Evolutionary conservation across 2,329 filamentous ascomycete species (phyloP).

Genomic region (Cercospora zeina): DNA sequence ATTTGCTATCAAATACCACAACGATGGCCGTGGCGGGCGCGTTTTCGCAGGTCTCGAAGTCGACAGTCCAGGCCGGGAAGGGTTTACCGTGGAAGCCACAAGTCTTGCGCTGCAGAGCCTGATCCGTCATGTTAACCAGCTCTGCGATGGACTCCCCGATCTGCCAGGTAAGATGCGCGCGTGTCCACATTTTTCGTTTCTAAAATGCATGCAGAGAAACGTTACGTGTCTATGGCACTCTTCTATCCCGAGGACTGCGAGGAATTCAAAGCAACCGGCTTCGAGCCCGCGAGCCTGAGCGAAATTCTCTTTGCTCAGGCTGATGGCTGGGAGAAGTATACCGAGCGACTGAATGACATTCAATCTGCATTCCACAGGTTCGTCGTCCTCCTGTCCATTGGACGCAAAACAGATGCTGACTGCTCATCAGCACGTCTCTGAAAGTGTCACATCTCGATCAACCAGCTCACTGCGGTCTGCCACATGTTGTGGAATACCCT

Average conservation of each 20-base stretch:
- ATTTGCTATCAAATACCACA: slow-evolving; percentile 50
- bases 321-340: slow-evolving; percentile 44
- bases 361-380: slow-evolving; percentile 47
- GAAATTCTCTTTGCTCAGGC: slow-evolving; percentile 43
- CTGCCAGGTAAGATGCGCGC: slow-evolving; percentile 45
- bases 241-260: slow-evolving; percentile 47
- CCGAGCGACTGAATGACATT: slow-evolving; percentile 38
- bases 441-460: slow-evolving; percentile 28
- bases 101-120: slow-evolving; percentile 47
- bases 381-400: slow-evolving; percentile 2
- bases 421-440: slow-evolving; percentile 24
- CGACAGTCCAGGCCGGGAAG: slow-evolving; percentile 36
- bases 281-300: slow-evolving; percentile 37
- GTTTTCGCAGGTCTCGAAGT: slow-evolving; percentile 34
- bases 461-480: slow-evolving; percentile 11
- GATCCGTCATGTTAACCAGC: slow-evolving; percentile 45
- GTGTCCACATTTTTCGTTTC: background rate
- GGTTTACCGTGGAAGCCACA: slow-evolving; percentile 44
- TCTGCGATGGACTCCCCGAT: slow-evolving; percentile 44
- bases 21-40: slow-evolving; percentile 17
- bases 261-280: slow-evolving; percentile 48
- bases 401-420: slow-evolving; percentile 15
- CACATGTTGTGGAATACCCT: slow-evolving; percentile 10
- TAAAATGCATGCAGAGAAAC: slow-evolving; percentile 37
- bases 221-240: slow-evolving; percentile 49